Evolutionary conservation across 306 rosid species (phyloP), one percentile per base, ranked within the genome.

Genomic region (Fagus sylvatica): DNA sequence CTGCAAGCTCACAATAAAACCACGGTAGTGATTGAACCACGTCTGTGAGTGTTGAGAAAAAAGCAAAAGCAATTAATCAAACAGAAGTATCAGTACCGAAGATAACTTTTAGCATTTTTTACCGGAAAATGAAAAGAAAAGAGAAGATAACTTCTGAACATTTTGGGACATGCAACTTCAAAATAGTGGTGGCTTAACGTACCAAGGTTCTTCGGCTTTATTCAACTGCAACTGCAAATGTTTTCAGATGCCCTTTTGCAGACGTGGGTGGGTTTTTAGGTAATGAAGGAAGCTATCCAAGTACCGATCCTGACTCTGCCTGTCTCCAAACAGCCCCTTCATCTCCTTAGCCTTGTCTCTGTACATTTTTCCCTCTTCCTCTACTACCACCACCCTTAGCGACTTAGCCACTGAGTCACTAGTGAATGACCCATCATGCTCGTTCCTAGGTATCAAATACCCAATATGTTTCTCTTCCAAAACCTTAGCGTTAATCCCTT

Each of bases 391-490:
- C 37, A 75, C 7, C 57, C 76, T 82, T 72, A 86, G 53, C 0
- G 79, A 65, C 74, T 78, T 36, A 5, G 83, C 76, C 48, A 87
- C 78, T 2, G 68, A 73, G 7, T 74, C 69, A 16, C 81, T 75
- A 0, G 48, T 80, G 57, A 84, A 84, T 3, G 71, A 77, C 3
- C 88, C 88, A 60, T 76, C 80, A 22, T 53, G 5, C 17, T 84
- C 84, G 19, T 80, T 69, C 41, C 87, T 82, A 0, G 80, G 82
- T 16, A 88, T 78, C 13, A 60, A 64, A 19, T 43, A 22, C 3
- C 92, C 89, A 1, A 75, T 43, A 49, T 69, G 67, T 40, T 39
- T 84, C 17, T 82, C 89, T 40, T 62, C 83, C 79, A 85, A 43
- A 32, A 60, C 2, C 74, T 65, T 82, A 34, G 83, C 73, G 46